Percentiles rank a stretch among this genome's conserved stretches.
These are phyloP conservation scores for Metschnikowia henanensis DNA, from an alignment of 805 yeast species.

Conservation along the genomic window DNA sequence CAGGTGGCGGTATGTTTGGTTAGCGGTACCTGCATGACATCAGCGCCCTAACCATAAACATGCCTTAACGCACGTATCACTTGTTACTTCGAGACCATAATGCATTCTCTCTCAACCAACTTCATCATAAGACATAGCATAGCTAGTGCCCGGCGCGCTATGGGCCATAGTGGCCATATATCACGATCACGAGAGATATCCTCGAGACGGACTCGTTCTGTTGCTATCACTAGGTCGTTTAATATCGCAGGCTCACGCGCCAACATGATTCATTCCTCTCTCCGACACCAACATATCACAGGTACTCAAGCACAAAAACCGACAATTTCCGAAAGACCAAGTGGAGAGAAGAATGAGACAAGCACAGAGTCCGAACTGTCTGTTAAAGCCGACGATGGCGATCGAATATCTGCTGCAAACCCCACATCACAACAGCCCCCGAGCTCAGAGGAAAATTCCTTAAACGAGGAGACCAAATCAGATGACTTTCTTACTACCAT, in stretches of 20 bases:
- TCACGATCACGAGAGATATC: not conserved
- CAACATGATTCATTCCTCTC: constrained; percentile 1
- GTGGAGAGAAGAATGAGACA: no score
- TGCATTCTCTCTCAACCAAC: not conserved
- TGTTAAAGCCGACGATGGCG: no score
- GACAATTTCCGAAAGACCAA: no score
- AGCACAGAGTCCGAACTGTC: no score
- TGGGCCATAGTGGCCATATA: not conserved
- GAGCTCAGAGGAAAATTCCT: not conserved
- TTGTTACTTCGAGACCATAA: not conserved
- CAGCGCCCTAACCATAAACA: not conserved
- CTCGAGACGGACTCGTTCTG: not conserved
- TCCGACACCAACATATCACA: constrained; percentile 1
- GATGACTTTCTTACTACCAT: constrained; percentile 55
- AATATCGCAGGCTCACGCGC: constrained; percentile 3
- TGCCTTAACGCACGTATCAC: not conserved
- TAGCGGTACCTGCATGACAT: constrained; percentile 4
- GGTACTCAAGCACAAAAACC: not conserved
- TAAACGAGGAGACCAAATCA: constrained; percentile 11
- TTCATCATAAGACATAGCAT: not conserved
- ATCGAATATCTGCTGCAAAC: not conserved
- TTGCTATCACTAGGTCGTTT: not conserved
- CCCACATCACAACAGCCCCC: not conserved
- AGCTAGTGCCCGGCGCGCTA: not conserved
- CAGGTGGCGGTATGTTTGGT: not conserved